Percentiles rank a stretch among this genome's conserved stretches.
phyloP scores from a whole-genome alignment of 345 rosid species.

The Salix dunnii region DNA sequence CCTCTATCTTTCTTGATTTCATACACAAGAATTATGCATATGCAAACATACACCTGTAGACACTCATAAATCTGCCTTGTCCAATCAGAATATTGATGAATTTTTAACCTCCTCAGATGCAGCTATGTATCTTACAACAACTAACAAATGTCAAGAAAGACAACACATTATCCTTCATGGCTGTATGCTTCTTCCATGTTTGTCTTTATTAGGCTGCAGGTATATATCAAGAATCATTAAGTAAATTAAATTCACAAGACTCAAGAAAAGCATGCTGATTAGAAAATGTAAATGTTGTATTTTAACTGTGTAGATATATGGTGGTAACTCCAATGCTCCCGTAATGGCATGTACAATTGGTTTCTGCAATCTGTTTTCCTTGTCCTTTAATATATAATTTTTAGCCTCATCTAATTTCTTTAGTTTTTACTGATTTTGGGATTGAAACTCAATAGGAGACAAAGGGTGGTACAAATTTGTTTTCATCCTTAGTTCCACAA shows the following conservation, averaged over 20 bases:
- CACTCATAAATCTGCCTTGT: neutral
- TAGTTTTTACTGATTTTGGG: neutral
- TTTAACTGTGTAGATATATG: neutral
- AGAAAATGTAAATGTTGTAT: neutral
- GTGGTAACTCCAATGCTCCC: neutral
- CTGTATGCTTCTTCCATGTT: neutral
- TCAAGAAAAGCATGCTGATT: neutral
- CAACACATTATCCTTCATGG: neutral
- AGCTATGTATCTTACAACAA: neutral
- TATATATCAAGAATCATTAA: neutral
- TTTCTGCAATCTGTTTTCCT: neutral
- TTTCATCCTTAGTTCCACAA: neutral
- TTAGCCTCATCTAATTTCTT: neutral
- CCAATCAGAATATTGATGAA: neutral
- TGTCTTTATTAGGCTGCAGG: neutral
- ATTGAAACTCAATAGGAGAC: neutral
- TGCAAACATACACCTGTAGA: neutral
- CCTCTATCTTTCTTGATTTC: neutral
- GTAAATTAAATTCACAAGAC: neutral
- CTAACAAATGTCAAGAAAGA: slow-evolving; percentile 6
- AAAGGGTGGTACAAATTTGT: neutral
- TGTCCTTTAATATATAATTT: neutral
- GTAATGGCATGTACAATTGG: neutral
- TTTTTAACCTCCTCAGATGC: neutral
- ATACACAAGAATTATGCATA: neutral